phyloP scores from a whole-genome alignment of 345 rosid species.

The Syzygium grande region DNA sequence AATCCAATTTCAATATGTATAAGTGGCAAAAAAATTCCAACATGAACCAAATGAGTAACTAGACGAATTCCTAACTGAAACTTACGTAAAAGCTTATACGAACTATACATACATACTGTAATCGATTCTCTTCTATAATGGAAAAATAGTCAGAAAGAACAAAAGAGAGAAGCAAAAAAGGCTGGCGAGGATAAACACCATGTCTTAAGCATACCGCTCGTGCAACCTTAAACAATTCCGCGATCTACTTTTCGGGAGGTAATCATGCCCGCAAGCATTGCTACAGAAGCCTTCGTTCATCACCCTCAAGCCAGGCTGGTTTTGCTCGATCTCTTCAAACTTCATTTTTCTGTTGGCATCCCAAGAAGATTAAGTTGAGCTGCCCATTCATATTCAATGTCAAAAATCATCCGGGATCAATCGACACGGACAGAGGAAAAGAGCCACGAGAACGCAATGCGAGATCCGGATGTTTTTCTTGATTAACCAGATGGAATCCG shows the following conservation, averaged over 20 bases:
- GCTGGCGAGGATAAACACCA: neutral
- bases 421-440: neutral
- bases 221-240: neutral
- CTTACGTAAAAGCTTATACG: neutral
- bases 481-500: neutral
- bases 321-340: neutral
- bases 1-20: neutral
- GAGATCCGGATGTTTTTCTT: neutral
- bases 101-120: neutral
- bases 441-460: neutral
- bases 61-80: neutral
- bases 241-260: neutral
- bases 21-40: neutral
- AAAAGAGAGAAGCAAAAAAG: neutral
- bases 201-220: neutral
- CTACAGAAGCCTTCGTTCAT: neutral
- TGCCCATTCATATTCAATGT: neutral
- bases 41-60: neutral
- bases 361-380: neutral
- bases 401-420: neutral
- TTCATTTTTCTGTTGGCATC: neutral
- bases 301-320: neutral
- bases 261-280: neutral
- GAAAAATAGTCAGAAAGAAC: neutral
- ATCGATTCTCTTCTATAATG: neutral